Evolutionary conservation across 2,329 filamentous ascomycete species (phyloP).

Genomic region (Myriangium duriaei): DNA sequence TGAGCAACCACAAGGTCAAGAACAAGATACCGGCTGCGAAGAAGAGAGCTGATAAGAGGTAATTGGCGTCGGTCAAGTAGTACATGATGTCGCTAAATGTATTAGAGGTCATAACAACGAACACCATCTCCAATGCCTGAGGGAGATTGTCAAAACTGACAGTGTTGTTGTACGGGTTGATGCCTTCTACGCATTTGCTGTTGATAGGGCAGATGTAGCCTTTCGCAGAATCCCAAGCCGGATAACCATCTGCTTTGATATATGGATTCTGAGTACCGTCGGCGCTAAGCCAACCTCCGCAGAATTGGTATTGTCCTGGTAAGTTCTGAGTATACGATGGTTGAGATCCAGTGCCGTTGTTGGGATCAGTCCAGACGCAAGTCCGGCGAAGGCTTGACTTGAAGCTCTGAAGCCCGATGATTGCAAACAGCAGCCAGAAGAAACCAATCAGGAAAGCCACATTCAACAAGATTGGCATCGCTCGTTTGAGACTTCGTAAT

Average conservation of each 20-base stretch:
- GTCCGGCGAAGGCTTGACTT: slow-evolving; percentile 38
- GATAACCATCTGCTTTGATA: slow-evolving; percentile 35
- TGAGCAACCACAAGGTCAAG: slow-evolving; percentile 91
- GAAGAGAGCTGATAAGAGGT: slow-evolving; percentile 71
- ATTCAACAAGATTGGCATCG: slow-evolving; percentile 78
- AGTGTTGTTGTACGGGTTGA: slow-evolving; percentile 71
- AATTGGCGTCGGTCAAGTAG: slow-evolving; percentile 82
- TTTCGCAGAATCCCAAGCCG: slow-evolving; percentile 49
- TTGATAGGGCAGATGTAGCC: slow-evolving; percentile 78
- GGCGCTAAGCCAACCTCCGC: slow-evolving; percentile 66
- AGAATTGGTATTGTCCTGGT: slow-evolving; percentile 57
- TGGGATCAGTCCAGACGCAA: slow-evolving; percentile 42
- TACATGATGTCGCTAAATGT: slow-evolving; percentile 95
- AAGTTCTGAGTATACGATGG: slow-evolving; percentile 41
- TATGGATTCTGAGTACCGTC: slow-evolving; percentile 40
- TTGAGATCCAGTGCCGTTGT: slow-evolving; percentile 22
- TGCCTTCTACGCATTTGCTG: slow-evolving; percentile 68
- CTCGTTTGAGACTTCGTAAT: slow-evolving; percentile 86
- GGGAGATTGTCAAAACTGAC: slow-evolving; percentile 92
- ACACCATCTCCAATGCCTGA: slow-evolving; percentile 84
- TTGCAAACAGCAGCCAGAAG: slow-evolving; percentile 96
- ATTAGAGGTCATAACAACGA: slow-evolving; percentile 97
- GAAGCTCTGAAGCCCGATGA: slow-evolving; percentile 93
- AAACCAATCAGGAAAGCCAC: slow-evolving; percentile 91
- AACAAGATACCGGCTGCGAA: slow-evolving; percentile 66